Evolutionary conservation across 1,284 basidiomycete species (phyloP), one percentile per base, ranked within the genome.

Genomic region (Trichosporon coremiiforme): DNA sequence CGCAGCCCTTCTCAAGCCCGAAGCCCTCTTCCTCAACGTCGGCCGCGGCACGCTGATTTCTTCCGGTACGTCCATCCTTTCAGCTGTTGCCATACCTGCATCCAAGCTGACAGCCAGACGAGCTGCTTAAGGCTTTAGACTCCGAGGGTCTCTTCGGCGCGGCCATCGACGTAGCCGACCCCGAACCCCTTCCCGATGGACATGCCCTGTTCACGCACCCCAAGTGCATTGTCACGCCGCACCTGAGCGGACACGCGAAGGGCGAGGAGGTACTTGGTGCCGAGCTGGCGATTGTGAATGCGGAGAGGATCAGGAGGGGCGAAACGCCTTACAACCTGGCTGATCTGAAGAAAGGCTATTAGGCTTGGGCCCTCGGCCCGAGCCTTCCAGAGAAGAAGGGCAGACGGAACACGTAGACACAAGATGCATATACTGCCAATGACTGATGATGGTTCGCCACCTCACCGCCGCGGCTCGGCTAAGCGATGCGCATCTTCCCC

Each of bases 121-220:
- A 79, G 50, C 72, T 82, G 10, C 67, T 82, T 13, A 50, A 70
- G 7, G 75, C 76, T 0, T 75, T 82, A 13, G 68, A 77, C 60
- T 31, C 69, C 69, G 50, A 53, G 67, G 71, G 73, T 17, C 73
- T 80, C 35, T 76, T 73, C 65, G 79, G 79, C 50, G 78, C 76
- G 12, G 79, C 79, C 2, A 67, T 82, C 13, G 81, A 82, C 73
- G 81, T 82, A 31, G 81, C 80, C 2, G 78, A 81, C 69, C 81
- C 81, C 38, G 82, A 81, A 69, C 81, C 81, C 1, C 75, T 82
- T 4, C 72, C 80, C 0, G 47, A 65, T 29, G 67, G 70, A 7
- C 79, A 82, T 67, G 72, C 78, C 2, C 74, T 82, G 17, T 80
- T 68, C 66, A 72, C 79, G 7, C 79, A 82, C 67, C 78, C 78